Base-by-base conservation (phyloP, 2,329 filamentous ascomycete genomes). In the Lachnellula arida region DNA sequence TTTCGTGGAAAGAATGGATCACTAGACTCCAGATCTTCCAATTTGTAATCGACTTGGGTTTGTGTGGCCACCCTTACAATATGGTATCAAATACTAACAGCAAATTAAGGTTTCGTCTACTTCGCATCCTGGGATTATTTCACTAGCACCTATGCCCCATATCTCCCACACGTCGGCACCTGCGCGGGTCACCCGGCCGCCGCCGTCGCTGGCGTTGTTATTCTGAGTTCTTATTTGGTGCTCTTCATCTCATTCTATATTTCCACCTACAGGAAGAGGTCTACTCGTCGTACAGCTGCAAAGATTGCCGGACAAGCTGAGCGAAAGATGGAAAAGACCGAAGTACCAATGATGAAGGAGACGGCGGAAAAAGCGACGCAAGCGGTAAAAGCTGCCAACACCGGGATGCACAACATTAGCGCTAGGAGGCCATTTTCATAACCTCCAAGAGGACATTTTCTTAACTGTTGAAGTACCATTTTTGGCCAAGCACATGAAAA, bases 231-330 rank as follows among this genome's bases (percentile, higher is more conserved):
- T 2, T 67, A 68, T 46, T 50, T 68, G 34, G 56, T 65, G 4
- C 59, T 67, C 15, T 67, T 68, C 49, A 62, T 68, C 49, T 63
- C 55, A 1, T 68, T 67, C 55, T 68, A 68, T 46, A 55, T 66
- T 32, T 58, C 63, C 1, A 68, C 65, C 7, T 68, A 68, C 53
- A 60, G 56, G 44, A 63, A 66, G 48, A 56, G 55, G 48, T 53
- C 50, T 9, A 58, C 49, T 59, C 51, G 69, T 40, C 72, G 73
- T 53, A 72, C 75, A 71, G 56, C 74, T 71, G 60, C 71, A 73
- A 65, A 76, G 76, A 46, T 55, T 15, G 60, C 62, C 22, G 49
- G 55, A 34, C 44, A 57, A 19, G 60, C 60, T 17, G 54, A 55
- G 23, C 34, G 32, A 2, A 56, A 48, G 8, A 57, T 60, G 58